Evolutionary conservation across 2,329 filamentous ascomycete species (phyloP).

Genomic region (Pseudocercospora eumusae): DNA sequence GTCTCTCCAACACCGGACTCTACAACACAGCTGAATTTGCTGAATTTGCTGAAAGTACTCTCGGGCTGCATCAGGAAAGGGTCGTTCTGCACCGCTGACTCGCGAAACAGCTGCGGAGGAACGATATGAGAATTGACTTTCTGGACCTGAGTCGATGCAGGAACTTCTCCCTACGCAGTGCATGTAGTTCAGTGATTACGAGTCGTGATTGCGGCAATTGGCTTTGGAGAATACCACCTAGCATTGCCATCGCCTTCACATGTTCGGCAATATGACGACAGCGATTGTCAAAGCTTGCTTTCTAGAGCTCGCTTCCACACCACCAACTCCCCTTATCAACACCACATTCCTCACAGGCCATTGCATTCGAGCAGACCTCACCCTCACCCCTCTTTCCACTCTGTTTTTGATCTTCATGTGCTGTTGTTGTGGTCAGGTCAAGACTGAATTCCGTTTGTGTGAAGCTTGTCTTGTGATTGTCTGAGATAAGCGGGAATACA

Average conservation of each 20-base stretch:
- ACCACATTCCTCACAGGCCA: not conserved
- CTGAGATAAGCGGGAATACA: not conserved
- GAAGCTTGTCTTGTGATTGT: constrained; percentile 8
- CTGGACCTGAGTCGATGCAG: constrained; percentile 2
- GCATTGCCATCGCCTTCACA: not conserved
- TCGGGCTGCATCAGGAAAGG: not conserved
- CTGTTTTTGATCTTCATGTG: not conserved
- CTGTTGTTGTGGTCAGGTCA: not conserved
- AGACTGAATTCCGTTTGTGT: not conserved
- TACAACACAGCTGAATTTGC: no score
- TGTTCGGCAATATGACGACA: not conserved
- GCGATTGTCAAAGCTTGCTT: not conserved
- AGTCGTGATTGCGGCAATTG: constrained; percentile 3
- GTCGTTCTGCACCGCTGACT: not conserved
- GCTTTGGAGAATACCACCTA: not conserved
- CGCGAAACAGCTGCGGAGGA: not conserved
- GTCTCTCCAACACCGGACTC: no score
- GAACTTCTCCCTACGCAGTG: constrained; percentile 6
- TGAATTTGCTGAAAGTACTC: not conserved
- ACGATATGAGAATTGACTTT: not conserved
- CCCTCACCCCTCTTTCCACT: not conserved
- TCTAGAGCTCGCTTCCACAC: not conserved
- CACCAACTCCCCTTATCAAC: not conserved
- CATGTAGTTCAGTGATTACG: not conserved
- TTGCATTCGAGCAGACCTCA: not conserved